These are phyloP conservation scores for Globisporangium cylindrosporum DNA, from an alignment of 352 stramenopile species.

Conservation along the genomic window DNA sequence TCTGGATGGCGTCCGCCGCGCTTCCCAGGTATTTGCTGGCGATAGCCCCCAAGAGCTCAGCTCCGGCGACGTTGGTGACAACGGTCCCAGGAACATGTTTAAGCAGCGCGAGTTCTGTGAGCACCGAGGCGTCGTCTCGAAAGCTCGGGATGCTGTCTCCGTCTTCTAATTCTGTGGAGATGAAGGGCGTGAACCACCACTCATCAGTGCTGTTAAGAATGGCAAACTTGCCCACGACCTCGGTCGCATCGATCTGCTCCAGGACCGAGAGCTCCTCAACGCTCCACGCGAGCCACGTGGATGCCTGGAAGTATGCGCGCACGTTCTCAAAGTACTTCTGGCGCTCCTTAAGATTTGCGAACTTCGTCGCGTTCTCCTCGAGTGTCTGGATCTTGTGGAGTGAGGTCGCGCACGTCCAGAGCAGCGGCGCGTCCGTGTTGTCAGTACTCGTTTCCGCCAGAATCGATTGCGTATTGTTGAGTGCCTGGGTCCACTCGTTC, in stretches of 20 bases:
- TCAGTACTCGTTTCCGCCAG: not conserved
- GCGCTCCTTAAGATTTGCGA: not conserved
- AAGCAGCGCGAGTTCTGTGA: not conserved
- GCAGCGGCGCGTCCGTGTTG: not conserved
- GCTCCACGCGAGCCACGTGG: not conserved
- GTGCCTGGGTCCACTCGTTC: slow-evolving; percentile 1
- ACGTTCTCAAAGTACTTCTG: slow-evolving; percentile 3
- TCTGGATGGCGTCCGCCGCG: not conserved
- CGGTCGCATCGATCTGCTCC: not conserved
- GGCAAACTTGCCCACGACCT: not conserved
- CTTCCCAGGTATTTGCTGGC: slow-evolving; percentile 1
- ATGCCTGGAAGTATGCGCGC: not conserved
- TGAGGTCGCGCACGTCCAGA: not conserved
- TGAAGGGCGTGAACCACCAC: not conserved
- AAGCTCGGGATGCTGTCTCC: not conserved
- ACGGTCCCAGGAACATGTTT: not conserved
- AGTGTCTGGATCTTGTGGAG: not conserved
- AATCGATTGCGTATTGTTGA: not conserved
- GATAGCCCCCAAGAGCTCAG: not conserved
- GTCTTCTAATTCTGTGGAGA: not conserved
- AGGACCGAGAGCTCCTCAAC: not conserved
- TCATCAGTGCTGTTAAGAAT: not conserved
- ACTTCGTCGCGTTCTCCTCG: not conserved
- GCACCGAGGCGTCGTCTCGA: not conserved
- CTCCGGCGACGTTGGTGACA: not conserved